Base-by-base conservation (phyloP, 2,329 filamentous ascomycete species). In the Aspergillus latus region DNA sequence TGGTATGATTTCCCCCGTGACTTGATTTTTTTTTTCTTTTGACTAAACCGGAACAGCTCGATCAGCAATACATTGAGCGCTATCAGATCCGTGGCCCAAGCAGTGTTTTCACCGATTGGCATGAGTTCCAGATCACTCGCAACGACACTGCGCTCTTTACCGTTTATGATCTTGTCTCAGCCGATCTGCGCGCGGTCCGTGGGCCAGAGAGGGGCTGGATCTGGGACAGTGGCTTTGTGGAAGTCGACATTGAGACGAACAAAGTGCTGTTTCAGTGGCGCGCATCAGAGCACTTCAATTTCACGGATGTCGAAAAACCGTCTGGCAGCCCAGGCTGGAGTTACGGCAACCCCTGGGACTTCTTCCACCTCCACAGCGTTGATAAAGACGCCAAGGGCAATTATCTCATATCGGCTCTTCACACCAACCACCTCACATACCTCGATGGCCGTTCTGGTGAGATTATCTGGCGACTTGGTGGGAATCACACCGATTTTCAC, bases 301-400 rank as follows among this genome's bases (percentile, higher is more conserved):
- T 72, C 29, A 56, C 56, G 13, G 65, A 72, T 26, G 59, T 57
- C 13, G 56, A 59, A n/a, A 66, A n/a, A 50, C 49, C n/a, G 56
- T 55, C 28, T 42, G 62, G 65, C 28, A 53, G 55, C 5, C 53
- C 57, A 13, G 65, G 66, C 15, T 58, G 59, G 8, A 59, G 42
- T n/a, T 16, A 61, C 54, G 49, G 53, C 3, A 16, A 56, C 7
- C 65, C 79, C 1, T 83, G 77, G 73, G 81, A 84, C 62, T 83
- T 78, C 66, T 82, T 83, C 68, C 81, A 83, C 65, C 77, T 84
- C 66, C 83, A 82, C 66, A 80, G 77, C 43, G 71, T 82, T 54
- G 78, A 80, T 64, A 82, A 82, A 66, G 78, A 81, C 59, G 59
- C 64, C 3, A 68, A 73, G 1, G 79, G 76, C 9, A 75, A 78